Conservation (phyloP, 2,329 filamentous ascomycete genomes). For the Sclerotinia trifoliorum region DNA sequence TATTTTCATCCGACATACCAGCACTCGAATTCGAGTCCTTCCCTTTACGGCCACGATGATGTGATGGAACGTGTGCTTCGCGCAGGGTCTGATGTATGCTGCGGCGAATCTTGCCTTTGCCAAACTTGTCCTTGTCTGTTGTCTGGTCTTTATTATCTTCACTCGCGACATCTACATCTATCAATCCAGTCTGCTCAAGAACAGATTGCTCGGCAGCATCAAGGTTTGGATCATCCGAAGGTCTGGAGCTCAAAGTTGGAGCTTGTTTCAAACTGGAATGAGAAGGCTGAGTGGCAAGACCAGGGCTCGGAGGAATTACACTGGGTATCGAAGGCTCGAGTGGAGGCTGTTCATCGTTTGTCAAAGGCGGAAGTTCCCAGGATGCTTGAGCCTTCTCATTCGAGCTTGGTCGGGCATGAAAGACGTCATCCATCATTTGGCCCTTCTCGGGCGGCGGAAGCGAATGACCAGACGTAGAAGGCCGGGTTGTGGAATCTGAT, state of each 20-base stretch:
- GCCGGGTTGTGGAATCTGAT: constrained; percentile 38
- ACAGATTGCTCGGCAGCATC: constrained; percentile 68
- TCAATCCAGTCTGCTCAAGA: constrained; percentile 64
- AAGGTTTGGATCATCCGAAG: constrained; percentile 28
- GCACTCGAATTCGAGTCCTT: constrained; percentile 66
- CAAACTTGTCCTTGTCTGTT: constrained; percentile 39
- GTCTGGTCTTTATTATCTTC: constrained; percentile 38
- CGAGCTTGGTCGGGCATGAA: constrained; percentile 50
- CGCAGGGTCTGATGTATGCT: constrained; percentile 88
- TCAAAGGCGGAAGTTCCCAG: constrained; percentile 46
- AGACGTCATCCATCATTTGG: constrained; percentile 47
- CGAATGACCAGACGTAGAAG: constrained; percentile 38
- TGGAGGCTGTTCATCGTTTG: constrained; percentile 40
- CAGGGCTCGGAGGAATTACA: constrained; percentile 39
- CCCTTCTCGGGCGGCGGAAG: constrained; percentile 39
- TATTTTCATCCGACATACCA: constrained; percentile 47
- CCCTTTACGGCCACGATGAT: constrained; percentile 72
- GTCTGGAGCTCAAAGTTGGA: constrained; percentile 32
- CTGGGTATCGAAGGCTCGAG: constrained; percentile 49
- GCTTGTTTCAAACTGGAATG: constrained; percentile 40
- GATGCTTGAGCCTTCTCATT: constrained; percentile 45
- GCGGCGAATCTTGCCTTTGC: constrained; percentile 61
- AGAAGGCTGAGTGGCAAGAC: constrained; percentile 39
- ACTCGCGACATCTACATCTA: constrained; percentile 49
- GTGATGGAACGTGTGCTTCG: constrained; percentile 66